Base-by-base conservation (phyloP, 192 early-diverging fungal species). In the Haplosporangium gracile region DNA sequence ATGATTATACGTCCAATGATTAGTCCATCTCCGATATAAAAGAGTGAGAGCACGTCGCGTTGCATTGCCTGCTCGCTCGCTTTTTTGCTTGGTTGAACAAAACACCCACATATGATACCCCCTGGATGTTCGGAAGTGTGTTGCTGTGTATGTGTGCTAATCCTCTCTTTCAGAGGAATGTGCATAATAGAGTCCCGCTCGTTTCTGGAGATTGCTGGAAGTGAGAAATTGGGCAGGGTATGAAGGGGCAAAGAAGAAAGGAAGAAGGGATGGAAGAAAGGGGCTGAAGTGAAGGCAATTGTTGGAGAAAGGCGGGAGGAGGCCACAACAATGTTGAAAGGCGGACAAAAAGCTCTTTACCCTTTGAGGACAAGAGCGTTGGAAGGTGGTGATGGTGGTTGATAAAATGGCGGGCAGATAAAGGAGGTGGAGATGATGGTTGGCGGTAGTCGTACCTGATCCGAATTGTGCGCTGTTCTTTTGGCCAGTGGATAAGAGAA, bases 1-100 rank as follows among this genome's bases (percentile, higher is more conserved):
- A 78, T 78, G 68, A 71, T 71, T 57, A 38, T 71, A 39, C 77
- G 49, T 22, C 60, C 60, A 0, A 65, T 65, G 60, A 29, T 15
- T 65, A 4, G 60, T 11, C 29, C 26, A 65, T 65, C 60, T 65
- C 60, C 24, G 70, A 40, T 38, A 40, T 38, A 40, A 71, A 39
- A 63, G 24, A 65, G 60, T 3, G 60, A 65, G 26, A 26, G 60
- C n/a, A 32, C 60, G 26, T 65, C 32, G 49, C 49, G 49, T 22
- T 22, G 49, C 42, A 51, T 20, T 51, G 49, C 16, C 20, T 22
- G 49, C 16, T 51, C 18, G 49, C 49, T 51, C 49, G 49, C 49
- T 51, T 22, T 51, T 20, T 22, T 51, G 15, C 20, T 51, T 51
- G 6, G 42, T 43, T 43, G 49, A 51, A 51, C 15, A 51, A 51